Evolutionary conservation across 1,284 basidiomycete species (phyloP).

Genomic region (Heterobasidion irregulare): DNA sequence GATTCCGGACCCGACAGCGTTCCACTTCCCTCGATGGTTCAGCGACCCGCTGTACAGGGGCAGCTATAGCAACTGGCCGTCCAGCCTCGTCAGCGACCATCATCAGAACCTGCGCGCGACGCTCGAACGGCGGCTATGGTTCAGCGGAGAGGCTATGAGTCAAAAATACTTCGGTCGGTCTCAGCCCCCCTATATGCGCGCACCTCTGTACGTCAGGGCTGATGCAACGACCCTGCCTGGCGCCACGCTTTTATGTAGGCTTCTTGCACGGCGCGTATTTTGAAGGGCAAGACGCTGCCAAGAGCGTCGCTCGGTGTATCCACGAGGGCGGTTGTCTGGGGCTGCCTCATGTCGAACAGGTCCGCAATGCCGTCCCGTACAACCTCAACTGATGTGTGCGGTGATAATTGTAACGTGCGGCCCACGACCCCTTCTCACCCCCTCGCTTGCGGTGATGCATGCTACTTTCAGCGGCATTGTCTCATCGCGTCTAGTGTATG

Average conservation of each 20-base stretch:
- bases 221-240: slow-evolving; percentile 42
- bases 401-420: background rate
- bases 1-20: slow-evolving; percentile 29
- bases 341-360: background rate
- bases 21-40: slow-evolving; percentile 43
- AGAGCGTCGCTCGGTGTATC: slow-evolving; percentile 4
- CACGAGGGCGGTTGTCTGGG: background rate
- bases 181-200: slow-evolving; percentile 26
- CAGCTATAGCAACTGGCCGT: slow-evolving; percentile 55
- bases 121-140: background rate
- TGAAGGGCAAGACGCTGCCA: slow-evolving; percentile 19
- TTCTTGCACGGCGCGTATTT: slow-evolving; percentile 29
- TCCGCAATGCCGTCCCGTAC: slow-evolving; percentile 12
- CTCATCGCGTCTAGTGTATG: too few species aligned
- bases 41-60: slow-evolving; percentile 43
- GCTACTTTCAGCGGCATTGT: too few species aligned
- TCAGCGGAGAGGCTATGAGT: background rate
- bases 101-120: slow-evolving; percentile 50
- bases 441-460: too few species aligned
- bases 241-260: slow-evolving; percentile 25
- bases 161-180: slow-evolving; percentile 23
- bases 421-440: background rate
- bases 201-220: slow-evolving; percentile 39
- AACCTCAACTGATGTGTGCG: slow-evolving; percentile 2
- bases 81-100: slow-evolving; percentile 44